Evolutionary conservation across 768 basidiomycete species (phyloP).

Genomic region (Boletus sp.): DNA sequence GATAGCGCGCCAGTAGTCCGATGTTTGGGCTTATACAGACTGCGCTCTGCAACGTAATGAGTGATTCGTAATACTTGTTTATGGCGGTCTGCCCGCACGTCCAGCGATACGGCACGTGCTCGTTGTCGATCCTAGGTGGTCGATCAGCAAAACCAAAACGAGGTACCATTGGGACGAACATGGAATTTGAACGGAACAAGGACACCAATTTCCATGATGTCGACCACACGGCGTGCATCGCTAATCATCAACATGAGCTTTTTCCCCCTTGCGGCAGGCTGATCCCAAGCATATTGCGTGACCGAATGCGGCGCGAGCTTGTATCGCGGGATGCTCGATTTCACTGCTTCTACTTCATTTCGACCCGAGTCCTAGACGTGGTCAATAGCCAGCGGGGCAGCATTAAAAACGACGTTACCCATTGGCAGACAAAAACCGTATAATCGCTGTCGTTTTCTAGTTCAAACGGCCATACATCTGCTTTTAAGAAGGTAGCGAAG

Average conservation of each 20-base stretch:
- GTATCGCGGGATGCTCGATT: conserved; percentile 45
- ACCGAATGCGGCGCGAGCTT: conserved; percentile 52
- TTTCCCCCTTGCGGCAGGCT: conserved; percentile 80
- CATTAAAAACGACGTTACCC: conserved; percentile 41
- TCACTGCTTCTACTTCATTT: conserved; percentile 37
- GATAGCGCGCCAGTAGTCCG: conserved; percentile 44
- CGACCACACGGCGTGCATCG: conserved; percentile 61
- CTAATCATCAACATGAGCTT: conserved; percentile 65
- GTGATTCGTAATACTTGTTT: conserved; percentile 85
- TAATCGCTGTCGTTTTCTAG: conserved; percentile 88
- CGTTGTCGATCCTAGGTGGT: conserved; percentile 48
- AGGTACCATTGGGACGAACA: conserved; percentile 39
- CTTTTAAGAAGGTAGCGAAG: conserved; percentile 68
- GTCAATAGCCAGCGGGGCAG: conserved; percentile 15
- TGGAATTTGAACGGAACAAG: conserved; percentile 85
- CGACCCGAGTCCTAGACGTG: conserved; percentile 42
- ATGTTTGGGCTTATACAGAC: conserved; percentile 79
- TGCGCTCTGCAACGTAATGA: conserved; percentile 79
- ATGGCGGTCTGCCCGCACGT: conserved; percentile 85
- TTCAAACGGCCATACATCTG: conserved; percentile 81
- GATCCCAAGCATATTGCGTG: conserved; percentile 88
- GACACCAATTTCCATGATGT: conserved; percentile 95
- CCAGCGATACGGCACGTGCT: conserved; percentile 73
- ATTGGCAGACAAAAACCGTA: conserved; percentile 66
- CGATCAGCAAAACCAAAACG: conserved; percentile 1